Base-by-base conservation (phyloP, 768 basidiomycete species). In the Lentinula boryana region DNA sequence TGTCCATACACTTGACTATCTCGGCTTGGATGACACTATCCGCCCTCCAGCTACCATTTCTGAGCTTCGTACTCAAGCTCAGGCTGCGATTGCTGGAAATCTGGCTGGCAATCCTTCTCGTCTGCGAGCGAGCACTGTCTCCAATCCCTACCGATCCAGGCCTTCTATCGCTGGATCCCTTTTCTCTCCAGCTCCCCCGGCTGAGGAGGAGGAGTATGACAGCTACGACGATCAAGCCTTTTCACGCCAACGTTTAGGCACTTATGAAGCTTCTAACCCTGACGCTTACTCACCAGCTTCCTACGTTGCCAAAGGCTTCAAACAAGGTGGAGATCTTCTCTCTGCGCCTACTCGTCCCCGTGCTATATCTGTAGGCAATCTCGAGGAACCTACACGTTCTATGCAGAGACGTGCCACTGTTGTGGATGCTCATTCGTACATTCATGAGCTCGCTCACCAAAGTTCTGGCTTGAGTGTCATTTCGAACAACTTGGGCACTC, bases 1-100 rank as follows among this genome's bases (percentile, higher is more conserved):
- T 67, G 91, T 95, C 49, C 93, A 94, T 69, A 98, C 96, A 31
- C 83, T 98, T 63, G 95, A 97, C 73, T 98, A 98, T 73, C 89
- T 98, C 54, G 96, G 96, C 48, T 80, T 98, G 67, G 96, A 95
- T 67, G 95, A 93, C 64, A 75, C 79, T 60, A 78, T 83, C 65
- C 83, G 87, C 56, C 85, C 84, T 55, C 85, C 89, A n/a, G 93
- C 93, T 10, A 94, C 93, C 41, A 86, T 95, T 63, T 85, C 91
- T 18, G 95, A 95, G 74, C 77, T 95, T 63, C 88, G 93, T 66
- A 91, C 84, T 64, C 94, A 95, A 69, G 90, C 91, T 41, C 93
- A 95, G 72, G 89, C 90, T 49, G 94, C 91, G 40, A 93, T 95
- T 69, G 88, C 91, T 31, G 88, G 88, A 55, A 91, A 90, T 68